A percentile compares a stretch with the other conserved stretches of the same genome.
Conservation (phyloP, 1,284 basidiomycete genomes). For the Meira nashicola region DNA sequence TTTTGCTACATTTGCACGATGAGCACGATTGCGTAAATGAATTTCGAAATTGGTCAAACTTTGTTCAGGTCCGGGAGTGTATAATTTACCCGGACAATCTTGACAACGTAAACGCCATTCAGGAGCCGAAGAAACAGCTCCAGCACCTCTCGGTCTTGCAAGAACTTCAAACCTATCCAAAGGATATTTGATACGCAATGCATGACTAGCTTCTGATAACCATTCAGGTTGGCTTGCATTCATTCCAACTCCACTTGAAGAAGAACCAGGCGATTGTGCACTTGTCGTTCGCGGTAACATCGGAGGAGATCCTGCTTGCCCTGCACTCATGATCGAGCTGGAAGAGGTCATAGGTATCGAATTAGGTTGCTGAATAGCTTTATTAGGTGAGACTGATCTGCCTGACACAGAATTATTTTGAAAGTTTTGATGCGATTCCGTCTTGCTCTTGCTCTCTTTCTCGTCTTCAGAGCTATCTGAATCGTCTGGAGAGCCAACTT, state of each 20-base stretch:
- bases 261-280: slow-evolving; percentile 18
- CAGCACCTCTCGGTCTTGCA: slow-evolving; percentile 24
- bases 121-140: slow-evolving; percentile 24
- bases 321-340: not conserved
- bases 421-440: not conserved
- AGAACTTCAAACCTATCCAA: slow-evolving; percentile 66
- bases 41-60: slow-evolving; percentile 86
- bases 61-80: slow-evolving; percentile 86
- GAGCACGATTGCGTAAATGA: slow-evolving; percentile 73
- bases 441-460: too few relatives aligned
- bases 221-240: slow-evolving; percentile 60
- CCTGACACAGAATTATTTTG: not conserved
- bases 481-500: slow-evolving; percentile 41
- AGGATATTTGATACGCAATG: slow-evolving; percentile 69
- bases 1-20: slow-evolving; percentile 56
- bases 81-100: slow-evolving; percentile 92
- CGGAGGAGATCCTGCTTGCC: slow-evolving; percentile 4
- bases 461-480: slow-evolving; percentile 12
- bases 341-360: not conserved
- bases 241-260: slow-evolving; percentile 49
- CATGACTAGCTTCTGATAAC: slow-evolving; percentile 64
- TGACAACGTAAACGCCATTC: slow-evolving; percentile 91
- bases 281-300: slow-evolving; percentile 15
- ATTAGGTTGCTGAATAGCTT: slow-evolving; percentile 3
- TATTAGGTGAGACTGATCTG: slow-evolving; percentile 1